Conservation (phyloP, 768 basidiomycete species). For the Melanogaster broomeanus region DNA sequence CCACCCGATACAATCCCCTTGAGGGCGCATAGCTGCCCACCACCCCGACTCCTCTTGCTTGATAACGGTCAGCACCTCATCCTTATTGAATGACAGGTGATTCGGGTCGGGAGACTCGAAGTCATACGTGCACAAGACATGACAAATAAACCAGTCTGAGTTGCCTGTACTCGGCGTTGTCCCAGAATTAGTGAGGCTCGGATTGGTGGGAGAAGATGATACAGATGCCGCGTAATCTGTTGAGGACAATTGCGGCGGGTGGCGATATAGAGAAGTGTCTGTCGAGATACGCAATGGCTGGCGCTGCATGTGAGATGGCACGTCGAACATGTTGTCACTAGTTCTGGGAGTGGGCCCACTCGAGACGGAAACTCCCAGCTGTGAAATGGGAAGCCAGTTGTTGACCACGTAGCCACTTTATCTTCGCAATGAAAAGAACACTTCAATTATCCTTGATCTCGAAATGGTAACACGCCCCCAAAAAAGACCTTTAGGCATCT, state of each 20-base stretch:
- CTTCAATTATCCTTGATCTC: neutral
- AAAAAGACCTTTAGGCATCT: no score
- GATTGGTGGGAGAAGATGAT: slow-evolving; percentile 14
- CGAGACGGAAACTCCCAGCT: neutral
- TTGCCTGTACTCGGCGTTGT: slow-evolving; percentile 34
- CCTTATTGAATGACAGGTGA: slow-evolving; percentile 62
- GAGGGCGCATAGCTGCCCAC: slow-evolving; percentile 74
- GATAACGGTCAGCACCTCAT: slow-evolving; percentile 68
- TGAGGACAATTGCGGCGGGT: slow-evolving; percentile 39
- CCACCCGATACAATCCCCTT: slow-evolving; percentile 65
- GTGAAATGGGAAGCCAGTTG: neutral
- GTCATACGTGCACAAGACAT: slow-evolving; percentile 65
- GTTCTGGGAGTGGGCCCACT: neutral
- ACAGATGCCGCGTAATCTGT: slow-evolving; percentile 32
- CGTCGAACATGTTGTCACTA: slow-evolving; percentile 3
- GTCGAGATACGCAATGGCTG: slow-evolving; percentile 31
- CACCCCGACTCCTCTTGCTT: slow-evolving; percentile 73
- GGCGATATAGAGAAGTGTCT: slow-evolving; percentile 35
- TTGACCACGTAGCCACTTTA: slow-evolving; percentile 6
- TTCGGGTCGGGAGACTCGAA: slow-evolving; percentile 62
- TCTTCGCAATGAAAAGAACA: neutral
- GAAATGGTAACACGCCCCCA: slow-evolving; percentile 1
- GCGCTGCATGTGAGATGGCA: slow-evolving; percentile 9
- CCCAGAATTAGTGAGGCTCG: slow-evolving; percentile 7
- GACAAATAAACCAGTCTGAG: slow-evolving; percentile 33